Conservation (phyloP, 352 stramenopile species). For the Nothophytophthora sp. region DNA sequence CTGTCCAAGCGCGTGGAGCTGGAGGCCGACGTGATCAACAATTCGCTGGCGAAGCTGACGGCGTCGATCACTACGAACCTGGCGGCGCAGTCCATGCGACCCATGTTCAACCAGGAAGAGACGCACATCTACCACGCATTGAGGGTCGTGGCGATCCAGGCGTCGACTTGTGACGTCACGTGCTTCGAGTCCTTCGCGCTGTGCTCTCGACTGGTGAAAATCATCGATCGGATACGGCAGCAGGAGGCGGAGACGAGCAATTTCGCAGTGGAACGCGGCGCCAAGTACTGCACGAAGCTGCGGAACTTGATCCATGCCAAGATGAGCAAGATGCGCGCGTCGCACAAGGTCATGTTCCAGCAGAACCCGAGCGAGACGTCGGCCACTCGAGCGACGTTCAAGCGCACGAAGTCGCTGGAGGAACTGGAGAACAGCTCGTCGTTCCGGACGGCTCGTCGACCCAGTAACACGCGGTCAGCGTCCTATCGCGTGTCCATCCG, state of each 20-base stretch:
- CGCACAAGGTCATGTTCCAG: conserved; percentile 80
- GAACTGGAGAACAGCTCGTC: conserved; percentile 45
- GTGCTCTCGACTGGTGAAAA: conserved; percentile 78
- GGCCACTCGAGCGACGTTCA: conserved; percentile 39
- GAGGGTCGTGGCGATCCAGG: conserved; percentile 67
- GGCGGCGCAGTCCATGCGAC: conserved; percentile 29
- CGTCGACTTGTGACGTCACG: conserved; percentile 68
- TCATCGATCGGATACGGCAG: conserved; percentile 67
- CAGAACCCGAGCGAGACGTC: conserved; percentile 40
- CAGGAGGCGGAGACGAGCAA: conserved; percentile 50
- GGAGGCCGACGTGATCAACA: conserved; percentile 80
- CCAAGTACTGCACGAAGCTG: conserved; percentile 63
- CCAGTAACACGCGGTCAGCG: conserved; percentile 25
- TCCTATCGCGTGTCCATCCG: conserved; percentile 66
- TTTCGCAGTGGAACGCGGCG: conserved; percentile 45
- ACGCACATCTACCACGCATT: conserved; percentile 77
- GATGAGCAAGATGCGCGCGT: conserved; percentile 86
- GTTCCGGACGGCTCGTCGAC: conserved; percentile 9
- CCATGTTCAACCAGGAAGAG: conserved; percentile 54
- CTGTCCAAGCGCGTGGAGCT: conserved; percentile 78
- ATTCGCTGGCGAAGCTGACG: conserved; percentile 51
- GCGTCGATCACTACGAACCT: conserved; percentile 63
- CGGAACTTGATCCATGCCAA: conserved; percentile 82
- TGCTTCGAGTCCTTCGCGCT: conserved; percentile 79
- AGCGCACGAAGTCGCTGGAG: conserved; percentile 82